Evolutionary conservation across 2,329 filamentous ascomycete genomes (phyloP).

Genomic region (Phialemoniopsis sp.): DNA sequence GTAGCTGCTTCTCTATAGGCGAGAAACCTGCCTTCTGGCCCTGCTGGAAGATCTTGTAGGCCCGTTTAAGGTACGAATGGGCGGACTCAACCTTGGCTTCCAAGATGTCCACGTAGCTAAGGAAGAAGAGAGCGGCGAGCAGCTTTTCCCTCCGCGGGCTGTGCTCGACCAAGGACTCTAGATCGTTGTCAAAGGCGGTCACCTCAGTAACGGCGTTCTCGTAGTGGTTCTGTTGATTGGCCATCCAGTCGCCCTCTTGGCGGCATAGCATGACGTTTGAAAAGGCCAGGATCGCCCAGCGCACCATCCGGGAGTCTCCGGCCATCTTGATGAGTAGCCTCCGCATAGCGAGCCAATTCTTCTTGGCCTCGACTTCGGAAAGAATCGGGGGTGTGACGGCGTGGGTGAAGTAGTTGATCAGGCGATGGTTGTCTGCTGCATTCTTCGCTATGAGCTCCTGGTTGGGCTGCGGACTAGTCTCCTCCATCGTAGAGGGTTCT

Average conservation of each 20-base stretch:
- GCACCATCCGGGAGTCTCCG: conserved; percentile 38
- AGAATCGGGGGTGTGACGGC: conserved; percentile 48
- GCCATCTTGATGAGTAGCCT: conserved; percentile 44
- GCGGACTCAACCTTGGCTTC: conserved; percentile 37
- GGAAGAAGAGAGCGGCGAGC: conserved; percentile 46
- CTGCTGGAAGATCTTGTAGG: conserved; percentile 41
- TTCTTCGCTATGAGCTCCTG: conserved; percentile 13
- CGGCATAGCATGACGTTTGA: conserved; percentile 38
- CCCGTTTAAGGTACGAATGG: conserved; percentile 43
- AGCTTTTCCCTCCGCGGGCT: conserved; percentile 32
- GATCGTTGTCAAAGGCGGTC: conserved; percentile 4
- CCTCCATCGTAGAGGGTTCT: conserved; percentile 7
- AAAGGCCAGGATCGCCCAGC: conserved; percentile 45
- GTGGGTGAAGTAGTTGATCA: conserved; percentile 43
- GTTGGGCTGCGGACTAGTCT: conserved; percentile 14
- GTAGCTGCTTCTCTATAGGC: conserved; percentile 38
- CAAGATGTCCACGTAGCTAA: conserved; percentile 48
- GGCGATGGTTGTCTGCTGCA: conserved; percentile 25
- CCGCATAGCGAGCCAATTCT: conserved; percentile 45
- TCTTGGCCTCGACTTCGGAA: conserved; percentile 46
- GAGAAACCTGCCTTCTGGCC: conserved; percentile 30
- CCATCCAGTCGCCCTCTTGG: conserved; percentile 22
- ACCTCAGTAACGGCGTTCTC: conserved; percentile 28
- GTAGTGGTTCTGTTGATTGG: conserved; percentile 30
- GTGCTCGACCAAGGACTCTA: conserved; percentile 16